A percentile compares a stretch with the other conserved stretches of the same genome.
phyloP scores from a whole-genome alignment of 2,329 filamentous ascomycete genomes.

The Juglanconis sp. region DNA sequence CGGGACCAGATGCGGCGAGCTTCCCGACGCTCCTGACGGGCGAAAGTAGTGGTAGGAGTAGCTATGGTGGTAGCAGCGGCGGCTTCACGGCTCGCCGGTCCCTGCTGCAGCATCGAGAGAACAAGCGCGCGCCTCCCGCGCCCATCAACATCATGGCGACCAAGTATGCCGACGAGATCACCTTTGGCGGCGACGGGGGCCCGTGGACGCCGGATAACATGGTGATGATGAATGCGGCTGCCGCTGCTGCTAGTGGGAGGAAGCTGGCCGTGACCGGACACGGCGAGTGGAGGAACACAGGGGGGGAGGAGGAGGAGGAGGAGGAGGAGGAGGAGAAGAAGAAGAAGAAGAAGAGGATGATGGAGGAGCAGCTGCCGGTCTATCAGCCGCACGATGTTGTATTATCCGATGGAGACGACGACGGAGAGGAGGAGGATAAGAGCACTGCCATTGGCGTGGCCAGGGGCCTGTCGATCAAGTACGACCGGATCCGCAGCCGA shows the following conservation, averaged over 20 bases:
- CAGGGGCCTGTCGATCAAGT: conserved; percentile 28
- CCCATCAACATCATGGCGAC: conserved; percentile 17
- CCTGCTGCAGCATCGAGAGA: not conserved
- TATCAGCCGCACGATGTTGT: not conserved
- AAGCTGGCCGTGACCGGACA: too few relatives aligned
- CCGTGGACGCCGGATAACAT: conserved; percentile 9
- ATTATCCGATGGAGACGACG: not conserved
- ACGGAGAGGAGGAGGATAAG: not conserved
- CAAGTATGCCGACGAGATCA: conserved; percentile 6
- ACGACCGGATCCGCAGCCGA: conserved; percentile 9
- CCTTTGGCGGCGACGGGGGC: not conserved
- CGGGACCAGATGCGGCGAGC: not conserved
- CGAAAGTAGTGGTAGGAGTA: not conserved
- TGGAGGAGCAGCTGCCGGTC: not conserved
- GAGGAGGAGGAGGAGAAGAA: too few relatives aligned
- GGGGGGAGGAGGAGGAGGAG: not conserved
- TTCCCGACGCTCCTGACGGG: not conserved
- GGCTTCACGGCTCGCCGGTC: not conserved
- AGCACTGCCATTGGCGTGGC: conserved; percentile 31
- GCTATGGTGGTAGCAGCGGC: too few relatives aligned
- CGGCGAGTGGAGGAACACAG: too few relatives aligned
- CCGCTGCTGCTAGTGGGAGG: too few relatives aligned
- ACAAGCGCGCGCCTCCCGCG: conserved; percentile 13
- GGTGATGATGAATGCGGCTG: not conserved
- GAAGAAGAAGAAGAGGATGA: too few relatives aligned